phyloP scores from a whole-genome alignment of 352 stramenopile genomes.

The Phytophthora ramorum region DNA sequence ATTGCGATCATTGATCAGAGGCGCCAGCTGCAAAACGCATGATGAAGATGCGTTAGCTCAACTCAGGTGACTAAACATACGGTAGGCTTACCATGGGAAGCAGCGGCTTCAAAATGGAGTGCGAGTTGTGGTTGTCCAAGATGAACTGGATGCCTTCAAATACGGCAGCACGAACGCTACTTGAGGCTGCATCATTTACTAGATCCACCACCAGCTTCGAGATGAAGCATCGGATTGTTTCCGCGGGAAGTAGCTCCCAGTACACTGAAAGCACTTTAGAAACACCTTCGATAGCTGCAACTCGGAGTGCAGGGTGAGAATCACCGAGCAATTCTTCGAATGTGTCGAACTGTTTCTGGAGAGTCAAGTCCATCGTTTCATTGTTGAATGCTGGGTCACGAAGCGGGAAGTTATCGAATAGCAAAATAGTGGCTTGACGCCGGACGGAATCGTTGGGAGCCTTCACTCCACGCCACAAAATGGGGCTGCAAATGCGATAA shows the following conservation, averaged over 20 bases:
- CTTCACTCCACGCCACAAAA: slow-evolving; percentile 86
- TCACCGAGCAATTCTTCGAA: slow-evolving; percentile 82
- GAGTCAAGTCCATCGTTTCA: slow-evolving; percentile 68
- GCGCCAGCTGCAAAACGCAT: slow-evolving; percentile 54
- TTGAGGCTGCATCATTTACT: slow-evolving; percentile 81
- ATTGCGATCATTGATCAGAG: slow-evolving; percentile 86
- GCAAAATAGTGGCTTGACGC: slow-evolving; percentile 77
- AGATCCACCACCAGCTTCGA: slow-evolving; percentile 85
- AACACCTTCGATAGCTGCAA: slow-evolving; percentile 84
- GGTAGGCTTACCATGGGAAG: slow-evolving; percentile 70
- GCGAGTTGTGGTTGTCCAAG: slow-evolving; percentile 88
- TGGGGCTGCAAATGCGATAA: slow-evolving; percentile 82
- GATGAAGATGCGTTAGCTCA: slow-evolving; percentile 8
- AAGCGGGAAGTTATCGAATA: slow-evolving; percentile 88
- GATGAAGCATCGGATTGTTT: slow-evolving; percentile 86
- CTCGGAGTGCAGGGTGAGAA: slow-evolving; percentile 74
- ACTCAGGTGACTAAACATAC: background rate
- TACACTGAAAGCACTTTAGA: slow-evolving; percentile 86
- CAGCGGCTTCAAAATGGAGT: slow-evolving; percentile 85
- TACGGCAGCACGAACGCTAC: slow-evolving; percentile 79
- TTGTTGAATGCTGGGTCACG: slow-evolving; percentile 83
- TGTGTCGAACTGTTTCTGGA: slow-evolving; percentile 88
- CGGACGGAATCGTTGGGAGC: slow-evolving; percentile 85
- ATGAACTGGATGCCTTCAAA: slow-evolving; percentile 89
- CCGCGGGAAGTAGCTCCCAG: slow-evolving; percentile 82